Evolutionary conservation across 345 rosid genomes (phyloP).

Genomic region (Geranium brycei): DNA sequence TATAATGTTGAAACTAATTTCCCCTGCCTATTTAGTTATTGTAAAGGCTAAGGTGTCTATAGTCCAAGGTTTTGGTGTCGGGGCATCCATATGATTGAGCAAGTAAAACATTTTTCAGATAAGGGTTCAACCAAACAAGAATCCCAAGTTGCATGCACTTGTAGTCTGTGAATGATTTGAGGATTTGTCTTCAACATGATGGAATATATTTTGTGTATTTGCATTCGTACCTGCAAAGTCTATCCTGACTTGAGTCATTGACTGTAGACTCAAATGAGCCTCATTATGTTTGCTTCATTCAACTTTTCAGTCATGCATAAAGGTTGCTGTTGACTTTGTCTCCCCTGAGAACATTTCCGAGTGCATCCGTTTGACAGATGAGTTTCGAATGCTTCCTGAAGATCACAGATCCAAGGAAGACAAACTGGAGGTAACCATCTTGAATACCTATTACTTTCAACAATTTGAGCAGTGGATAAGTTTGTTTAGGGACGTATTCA

Average conservation of each 20-base stretch:
- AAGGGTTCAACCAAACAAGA: no score
- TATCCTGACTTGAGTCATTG: neutral
- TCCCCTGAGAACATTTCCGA: conserved; percentile 70
- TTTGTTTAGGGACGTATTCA: no score
- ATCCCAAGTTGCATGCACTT: neutral
- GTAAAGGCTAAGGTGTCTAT: no score
- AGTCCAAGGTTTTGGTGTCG: neutral
- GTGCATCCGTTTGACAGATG: conserved; percentile 69
- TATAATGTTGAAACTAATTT: no score
- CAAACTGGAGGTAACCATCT: conserved; percentile 61
- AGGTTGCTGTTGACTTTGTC: conserved; percentile 85
- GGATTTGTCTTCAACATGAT: no score
- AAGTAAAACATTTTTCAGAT: neutral
- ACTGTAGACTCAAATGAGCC: neutral
- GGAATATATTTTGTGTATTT: neutral
- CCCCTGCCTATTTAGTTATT: no score
- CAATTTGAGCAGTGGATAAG: no score
- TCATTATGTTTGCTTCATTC: neutral
- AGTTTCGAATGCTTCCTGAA: conserved; percentile 73
- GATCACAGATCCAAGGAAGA: conserved; percentile 80
- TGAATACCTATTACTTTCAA: no score
- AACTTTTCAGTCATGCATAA: conserved; percentile 60
- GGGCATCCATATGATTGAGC: neutral
- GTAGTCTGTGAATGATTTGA: neutral
- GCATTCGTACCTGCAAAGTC: neutral